phyloP scores from a whole-genome alignment of 805 yeast species.

The Ogataea pini region DNA sequence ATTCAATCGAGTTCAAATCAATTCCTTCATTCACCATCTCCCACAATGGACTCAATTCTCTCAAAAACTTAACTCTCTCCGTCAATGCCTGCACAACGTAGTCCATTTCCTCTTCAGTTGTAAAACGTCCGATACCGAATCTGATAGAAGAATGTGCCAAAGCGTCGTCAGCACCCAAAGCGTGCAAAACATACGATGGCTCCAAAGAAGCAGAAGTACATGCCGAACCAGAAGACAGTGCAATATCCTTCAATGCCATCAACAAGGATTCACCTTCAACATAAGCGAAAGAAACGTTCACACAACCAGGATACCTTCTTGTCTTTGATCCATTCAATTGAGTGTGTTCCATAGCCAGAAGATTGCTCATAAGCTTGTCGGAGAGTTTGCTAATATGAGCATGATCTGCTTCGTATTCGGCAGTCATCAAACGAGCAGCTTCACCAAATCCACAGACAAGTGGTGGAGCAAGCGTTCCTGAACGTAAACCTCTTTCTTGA shows the following conservation, averaged over 20 bases:
- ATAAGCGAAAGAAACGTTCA: slow-evolving; percentile 94
- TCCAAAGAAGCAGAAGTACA: slow-evolving; percentile 98
- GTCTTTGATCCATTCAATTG: slow-evolving; percentile 81
- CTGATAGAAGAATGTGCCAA: slow-evolving; percentile 97
- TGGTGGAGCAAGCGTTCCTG: slow-evolving; percentile 98
- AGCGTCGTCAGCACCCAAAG: slow-evolving; percentile 97
- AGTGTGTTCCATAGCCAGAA: slow-evolving; percentile 83
- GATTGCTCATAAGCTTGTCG: slow-evolving; percentile 66
- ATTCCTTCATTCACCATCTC: slow-evolving; percentile 99
- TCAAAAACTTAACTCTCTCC: slow-evolving; percentile 85
- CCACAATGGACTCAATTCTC: slow-evolving; percentile 95
- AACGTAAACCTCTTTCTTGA: slow-evolving; percentile 96
- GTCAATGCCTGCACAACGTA: slow-evolving; percentile 87
- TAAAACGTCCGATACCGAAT: slow-evolving; percentile 95
- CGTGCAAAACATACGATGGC: slow-evolving; percentile 95
- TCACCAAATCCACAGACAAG: slow-evolving; percentile 95
- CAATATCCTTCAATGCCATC: slow-evolving; percentile 97
- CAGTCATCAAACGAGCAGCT: slow-evolving; percentile 81
- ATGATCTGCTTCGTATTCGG: slow-evolving; percentile 74
- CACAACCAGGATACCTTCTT: slow-evolving; percentile 88
- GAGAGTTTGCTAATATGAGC: slow-evolving; percentile 72
- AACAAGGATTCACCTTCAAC: slow-evolving; percentile 96
- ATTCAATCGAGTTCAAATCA: slow-evolving; percentile 88
- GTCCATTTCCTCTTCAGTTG: slow-evolving; percentile 94
- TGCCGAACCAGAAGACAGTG: slow-evolving; percentile 94